Base-by-base conservation (phyloP, 2,329 filamentous ascomycete genomes). In the Aureobasidium sp. region DNA sequence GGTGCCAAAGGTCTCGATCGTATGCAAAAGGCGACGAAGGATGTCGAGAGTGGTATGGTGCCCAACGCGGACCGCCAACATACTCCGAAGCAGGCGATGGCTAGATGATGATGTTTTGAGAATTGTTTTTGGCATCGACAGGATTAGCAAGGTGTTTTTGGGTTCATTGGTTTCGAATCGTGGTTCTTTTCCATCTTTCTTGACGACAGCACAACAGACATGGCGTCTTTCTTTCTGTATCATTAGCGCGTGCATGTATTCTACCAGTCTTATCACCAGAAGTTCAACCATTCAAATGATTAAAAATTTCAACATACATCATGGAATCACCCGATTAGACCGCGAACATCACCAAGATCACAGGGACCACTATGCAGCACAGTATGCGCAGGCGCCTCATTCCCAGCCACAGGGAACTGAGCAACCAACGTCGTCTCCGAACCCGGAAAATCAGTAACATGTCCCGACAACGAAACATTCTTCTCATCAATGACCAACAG, bases 381-480 rank as follows among this genome's bases (percentile, higher is more conserved):
- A 5, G n/a, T 25, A 19, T 52, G 48, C 7, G 11, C 29, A 16
- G 48, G 48, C 1, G 42, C n/a, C 21, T 24, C 4, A 17, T 42
- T 42, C 1, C 39, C 49, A 27, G 39, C 3, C 11, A 53, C 21
- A 2, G 49, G 49, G 4, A 53, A 44, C 16, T 45, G 38, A 3
- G 50, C 39, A 38, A 53, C 30, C 27, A 53, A 8, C 3, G 50
- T 44, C 3, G 21, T 29, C 11, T 53, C 38, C 19, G 22, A n/a
- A 17, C 49, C 39, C 2, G 49, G 49, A 29, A 53, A 53, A 2
- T 53, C 39, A 2, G 49, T 53, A 6, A 53, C 16, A 14, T 53
- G 49, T 2, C 49, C 49, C 19, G 24, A 35, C 6, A 32, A 6
- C 0, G 39, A 53, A 3, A 53, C 49, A 19, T 53, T 53, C 2